phyloP scores from a whole-genome alignment of 306 rosid genomes.

The Begonia fuchsioides region DNA sequence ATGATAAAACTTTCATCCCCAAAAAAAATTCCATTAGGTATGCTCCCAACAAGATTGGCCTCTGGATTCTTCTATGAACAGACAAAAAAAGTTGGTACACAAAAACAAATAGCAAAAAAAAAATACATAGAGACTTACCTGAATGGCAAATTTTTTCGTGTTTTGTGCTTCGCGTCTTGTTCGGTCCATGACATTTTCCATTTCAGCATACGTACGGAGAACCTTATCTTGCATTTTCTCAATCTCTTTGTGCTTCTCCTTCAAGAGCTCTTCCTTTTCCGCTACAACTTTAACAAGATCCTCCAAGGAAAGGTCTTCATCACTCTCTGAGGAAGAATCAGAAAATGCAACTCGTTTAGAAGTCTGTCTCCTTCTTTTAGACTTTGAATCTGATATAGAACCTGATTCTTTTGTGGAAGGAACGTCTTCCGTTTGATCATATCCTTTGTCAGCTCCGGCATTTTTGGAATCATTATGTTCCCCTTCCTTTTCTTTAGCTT shows the following conservation, averaged over 20 bases:
- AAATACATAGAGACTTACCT: conserved; percentile 29
- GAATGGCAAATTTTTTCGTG: conserved; percentile 68
- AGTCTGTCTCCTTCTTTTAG: conserved; percentile 25
- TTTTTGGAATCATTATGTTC: conserved; percentile 21
- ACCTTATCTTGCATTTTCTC: conserved; percentile 81
- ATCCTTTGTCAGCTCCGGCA: conserved; percentile 13
- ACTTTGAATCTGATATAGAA: conserved; percentile 28
- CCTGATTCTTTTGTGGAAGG: conserved; percentile 29
- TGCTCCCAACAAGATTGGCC: too few species aligned
- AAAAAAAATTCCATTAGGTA: too few species aligned
- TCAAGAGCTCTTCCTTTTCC: conserved; percentile 71
- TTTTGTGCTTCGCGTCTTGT: conserved; percentile 74
- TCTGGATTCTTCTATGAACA: too few species aligned
- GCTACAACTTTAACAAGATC: conserved; percentile 55
- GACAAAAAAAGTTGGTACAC: neutral
- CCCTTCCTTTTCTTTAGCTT: conserved; percentile 29
- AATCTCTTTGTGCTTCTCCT: conserved; percentile 60
- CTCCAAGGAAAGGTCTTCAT: conserved; percentile 38
- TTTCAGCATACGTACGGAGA: conserved; percentile 70
- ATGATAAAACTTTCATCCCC: too few species aligned
- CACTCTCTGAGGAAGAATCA: conserved; percentile 45
- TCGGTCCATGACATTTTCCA: conserved; percentile 87
- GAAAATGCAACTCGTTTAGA: conserved; percentile 38
- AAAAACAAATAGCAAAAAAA: neutral
- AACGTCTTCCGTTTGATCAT: conserved; percentile 11